Percentiles rank a stretch among this genome's conserved stretches.
These are phyloP conservation scores for Gastrolobium bilobum DNA, from an alignment of 306 rosid genomes.

Conservation along the genomic window DNA sequence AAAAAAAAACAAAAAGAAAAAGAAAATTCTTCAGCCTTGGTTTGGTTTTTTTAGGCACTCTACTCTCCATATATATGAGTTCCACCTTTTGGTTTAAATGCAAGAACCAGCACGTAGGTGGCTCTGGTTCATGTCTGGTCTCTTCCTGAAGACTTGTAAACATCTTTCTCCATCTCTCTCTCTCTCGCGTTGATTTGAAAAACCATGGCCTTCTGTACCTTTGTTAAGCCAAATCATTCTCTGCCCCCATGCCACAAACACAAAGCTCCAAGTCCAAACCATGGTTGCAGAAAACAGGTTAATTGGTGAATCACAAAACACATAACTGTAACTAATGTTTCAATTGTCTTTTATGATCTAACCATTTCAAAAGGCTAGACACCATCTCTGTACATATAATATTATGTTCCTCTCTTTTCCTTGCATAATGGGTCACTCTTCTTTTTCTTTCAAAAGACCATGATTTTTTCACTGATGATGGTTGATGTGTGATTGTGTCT, in stretches of 20 bases:
- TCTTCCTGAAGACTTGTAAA: constrained; percentile 27
- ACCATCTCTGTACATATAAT: not conserved
- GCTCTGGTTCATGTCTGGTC: constrained; percentile 38
- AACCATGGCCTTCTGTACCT: constrained; percentile 67
- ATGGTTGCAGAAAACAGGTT: constrained; percentile 67
- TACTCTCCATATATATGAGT: constrained; percentile 13
- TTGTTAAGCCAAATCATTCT: constrained; percentile 55
- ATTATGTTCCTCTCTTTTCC: not conserved
- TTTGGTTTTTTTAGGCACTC: not conserved
- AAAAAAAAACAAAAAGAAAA: not conserved
- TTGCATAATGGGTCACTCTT: not conserved
- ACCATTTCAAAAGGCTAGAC: constrained; percentile 20
- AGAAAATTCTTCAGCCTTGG: not conserved
- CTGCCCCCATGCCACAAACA: constrained; percentile 45
- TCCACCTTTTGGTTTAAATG: not conserved
- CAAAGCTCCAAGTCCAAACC: constrained; percentile 45
- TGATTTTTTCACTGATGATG: not conserved
- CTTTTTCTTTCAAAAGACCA: not conserved
- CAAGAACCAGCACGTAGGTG: constrained; percentile 17
- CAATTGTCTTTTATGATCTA: not conserved
- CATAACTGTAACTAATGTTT: not conserved
- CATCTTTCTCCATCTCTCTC: constrained; percentile 29
- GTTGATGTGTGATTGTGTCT: constrained; percentile 15
- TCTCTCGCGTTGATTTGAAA: constrained; percentile 19
- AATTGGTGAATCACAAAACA: constrained; percentile 2